Evolutionary conservation across 2,329 filamentous ascomycete species (phyloP).

Genomic region (Penicillium sp.): DNA sequence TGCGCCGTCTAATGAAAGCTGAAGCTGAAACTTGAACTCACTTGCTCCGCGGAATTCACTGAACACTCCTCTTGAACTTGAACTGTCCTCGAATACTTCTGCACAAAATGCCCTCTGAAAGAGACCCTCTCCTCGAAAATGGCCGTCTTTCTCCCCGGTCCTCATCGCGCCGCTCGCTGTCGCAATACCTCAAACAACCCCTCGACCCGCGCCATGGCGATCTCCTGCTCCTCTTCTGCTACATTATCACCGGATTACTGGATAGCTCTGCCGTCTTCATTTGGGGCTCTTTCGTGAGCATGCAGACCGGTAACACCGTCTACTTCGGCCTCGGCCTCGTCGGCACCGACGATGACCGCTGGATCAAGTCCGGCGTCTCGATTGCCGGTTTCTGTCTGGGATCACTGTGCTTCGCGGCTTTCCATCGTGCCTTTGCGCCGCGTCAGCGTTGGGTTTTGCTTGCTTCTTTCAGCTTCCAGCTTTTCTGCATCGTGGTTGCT

Average conservation of each 20-base stretch:
- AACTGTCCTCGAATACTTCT: neutral
- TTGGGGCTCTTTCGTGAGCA: constrained; percentile 80
- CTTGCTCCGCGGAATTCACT: too few relatives aligned
- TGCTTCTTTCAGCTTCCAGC: constrained; percentile 60
- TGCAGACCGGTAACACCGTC: constrained; percentile 86
- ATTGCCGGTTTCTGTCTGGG: constrained; percentile 73
- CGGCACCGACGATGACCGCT: constrained; percentile 58
- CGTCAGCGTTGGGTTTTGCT: constrained; percentile 50
- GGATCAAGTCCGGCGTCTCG: constrained; percentile 73
- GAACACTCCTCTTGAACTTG: neutral
- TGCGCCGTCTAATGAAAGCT: neutral
- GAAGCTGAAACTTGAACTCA: neutral
- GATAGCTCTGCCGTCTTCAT: constrained; percentile 77
- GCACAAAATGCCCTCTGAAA: constrained; percentile 15
- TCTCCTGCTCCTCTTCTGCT: constrained; percentile 70
- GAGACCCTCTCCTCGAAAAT: constrained; percentile 17
- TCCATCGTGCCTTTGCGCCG: constrained; percentile 61
- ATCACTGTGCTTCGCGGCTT: constrained; percentile 70
- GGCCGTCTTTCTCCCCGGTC: neutral
- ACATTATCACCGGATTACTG: constrained; percentile 75
- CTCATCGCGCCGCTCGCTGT: neutral
- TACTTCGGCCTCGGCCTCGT: constrained; percentile 75
- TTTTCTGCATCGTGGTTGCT: constrained; percentile 55
- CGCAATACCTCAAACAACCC: constrained; percentile 11
- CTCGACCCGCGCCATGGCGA: constrained; percentile 68